Percentiles rank a stretch among this genome's conserved stretches.
These are phyloP conservation scores for Beta lomatogona DNA, from an alignment of 179 eudicot species.

Conservation along the genomic window DNA sequence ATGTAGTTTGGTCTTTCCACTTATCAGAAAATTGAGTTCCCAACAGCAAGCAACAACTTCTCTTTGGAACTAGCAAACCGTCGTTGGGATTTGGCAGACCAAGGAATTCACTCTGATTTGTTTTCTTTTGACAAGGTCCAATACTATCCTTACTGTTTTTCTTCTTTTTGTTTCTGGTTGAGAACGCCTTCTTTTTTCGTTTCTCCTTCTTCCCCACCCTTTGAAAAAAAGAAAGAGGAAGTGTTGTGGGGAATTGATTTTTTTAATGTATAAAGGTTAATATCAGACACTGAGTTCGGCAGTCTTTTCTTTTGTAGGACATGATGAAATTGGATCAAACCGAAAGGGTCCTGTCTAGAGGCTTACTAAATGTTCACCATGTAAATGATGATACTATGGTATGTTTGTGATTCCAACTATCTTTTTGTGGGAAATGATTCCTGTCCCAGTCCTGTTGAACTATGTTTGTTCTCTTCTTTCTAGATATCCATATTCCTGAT, in stretches of 20 bases:
- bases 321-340: slow-evolving; percentile 85
- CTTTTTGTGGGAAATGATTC: not conserved
- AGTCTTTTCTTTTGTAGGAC: slow-evolving; percentile 50
- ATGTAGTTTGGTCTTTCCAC: slow-evolving; percentile 24
- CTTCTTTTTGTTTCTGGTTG: slow-evolving; percentile 3
- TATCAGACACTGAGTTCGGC: not conserved
- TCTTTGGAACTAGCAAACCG: slow-evolving; percentile 87
- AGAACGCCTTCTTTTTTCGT: not conserved
- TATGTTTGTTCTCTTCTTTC: slow-evolving; percentile 1
- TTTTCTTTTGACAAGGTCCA: slow-evolving; percentile 83
- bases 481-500: not conserved
- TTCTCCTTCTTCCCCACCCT: not conserved
- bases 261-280: not conserved
- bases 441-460: not conserved
- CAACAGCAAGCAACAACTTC: slow-evolving; percentile 70
- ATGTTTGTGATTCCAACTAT: slow-evolving; percentile 29
- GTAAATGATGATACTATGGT: slow-evolving; percentile 78
- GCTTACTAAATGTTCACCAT: slow-evolving; percentile 75
- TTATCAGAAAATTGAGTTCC: slow-evolving; percentile 89
- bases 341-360: slow-evolving; percentile 70
- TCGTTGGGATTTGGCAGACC: slow-evolving; percentile 70
- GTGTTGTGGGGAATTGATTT: not conserved
- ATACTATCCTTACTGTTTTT: not conserved
- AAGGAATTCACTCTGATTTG: slow-evolving; percentile 54
- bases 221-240: not conserved